Base-by-base conservation (phyloP, 2,329 filamentous ascomycete species). In the Aspergillus tamarii region DNA sequence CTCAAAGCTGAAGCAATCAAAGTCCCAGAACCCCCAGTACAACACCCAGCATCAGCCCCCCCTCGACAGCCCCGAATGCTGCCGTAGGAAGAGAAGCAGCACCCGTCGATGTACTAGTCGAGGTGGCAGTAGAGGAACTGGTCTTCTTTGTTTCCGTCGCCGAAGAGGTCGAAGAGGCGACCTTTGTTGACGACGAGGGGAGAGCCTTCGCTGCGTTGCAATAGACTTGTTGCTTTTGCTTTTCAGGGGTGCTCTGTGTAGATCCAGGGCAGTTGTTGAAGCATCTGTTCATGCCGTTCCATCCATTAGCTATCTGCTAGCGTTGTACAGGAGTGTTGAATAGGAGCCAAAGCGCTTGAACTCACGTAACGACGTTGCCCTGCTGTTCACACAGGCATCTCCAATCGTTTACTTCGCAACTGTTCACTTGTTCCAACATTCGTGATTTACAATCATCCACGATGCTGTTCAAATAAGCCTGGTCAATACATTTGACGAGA, bases 251-350 rank as follows among this genome's bases (percentile, higher is more conserved):
- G 61, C 72, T 71, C 45, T 72, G 69, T 57, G 74, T 76, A 19
- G 78, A 66, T 70, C 84, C 81, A 59, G 87, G 86, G 79, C 88
- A 89, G 81, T 88, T 87, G 81, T 85, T 84, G 80, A 88, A 89
- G 84, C 88, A 89, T 36, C 82, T 84, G 63, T 62, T 41, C 19
- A 34, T 21, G 19, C 10, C 30, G 16, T 16, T 45, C 19, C 14
- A 23, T 48, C 8, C 12, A 32, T 59, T 59, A 46, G 57, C 19
- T 26, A 26, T n/a, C 14, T 8, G 39, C n/a, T 30, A 36, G 28
- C 16, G 3, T 26, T n/a, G 9, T n/a, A 6, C 41, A 21, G 41
- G 41, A 46, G 12, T 46, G 21, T 21, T 8, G n/a, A 23, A 23
- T 11, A 45, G 28, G 14, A 14, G 67, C 70, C 5, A 21, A n/a